These are phyloP conservation scores for Dovyalis caffra DNA, from an alignment of 345 rosid species.

Conservation along the genomic window DNA sequence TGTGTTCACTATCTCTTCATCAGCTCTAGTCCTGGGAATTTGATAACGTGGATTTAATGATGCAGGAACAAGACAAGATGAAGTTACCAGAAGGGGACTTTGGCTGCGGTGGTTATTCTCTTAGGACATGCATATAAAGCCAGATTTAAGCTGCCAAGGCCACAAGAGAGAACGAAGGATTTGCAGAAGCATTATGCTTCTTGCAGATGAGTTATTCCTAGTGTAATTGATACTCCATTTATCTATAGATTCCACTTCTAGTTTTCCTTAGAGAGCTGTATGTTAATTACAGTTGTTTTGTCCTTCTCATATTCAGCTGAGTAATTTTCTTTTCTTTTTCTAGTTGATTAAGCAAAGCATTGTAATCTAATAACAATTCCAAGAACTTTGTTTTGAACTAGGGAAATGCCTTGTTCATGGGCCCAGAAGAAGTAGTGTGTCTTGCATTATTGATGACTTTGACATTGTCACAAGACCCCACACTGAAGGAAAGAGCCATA, in stretches of 20 bases:
- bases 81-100: slow-evolving; percentile 42
- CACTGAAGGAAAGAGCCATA: not conserved
- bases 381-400: not conserved
- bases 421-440: not conserved
- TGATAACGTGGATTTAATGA: slow-evolving; percentile 13
- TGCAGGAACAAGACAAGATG: slow-evolving; percentile 53
- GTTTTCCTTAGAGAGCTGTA: not conserved
- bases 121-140: slow-evolving; percentile 45
- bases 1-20: not conserved
- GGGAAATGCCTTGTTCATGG: not conserved
- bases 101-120: slow-evolving; percentile 44
- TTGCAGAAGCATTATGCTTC: slow-evolving; percentile 3
- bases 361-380: not conserved
- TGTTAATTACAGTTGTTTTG: slow-evolving; percentile 8
- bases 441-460: not conserved
- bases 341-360: not conserved
- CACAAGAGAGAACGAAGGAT: not conserved
- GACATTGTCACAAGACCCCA: not conserved
- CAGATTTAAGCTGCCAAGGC: slow-evolving; percentile 5
- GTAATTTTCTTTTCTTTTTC: not conserved
- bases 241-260: not conserved
- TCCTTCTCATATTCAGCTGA: not conserved
- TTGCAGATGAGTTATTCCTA: not conserved
- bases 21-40: not conserved
- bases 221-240: not conserved